A percentile compares a stretch with the other conserved stretches of the same genome.
These are phyloP conservation scores for Melastoma candidum DNA, from an alignment of 441 rosid genomes.

Conservation along the genomic window DNA sequence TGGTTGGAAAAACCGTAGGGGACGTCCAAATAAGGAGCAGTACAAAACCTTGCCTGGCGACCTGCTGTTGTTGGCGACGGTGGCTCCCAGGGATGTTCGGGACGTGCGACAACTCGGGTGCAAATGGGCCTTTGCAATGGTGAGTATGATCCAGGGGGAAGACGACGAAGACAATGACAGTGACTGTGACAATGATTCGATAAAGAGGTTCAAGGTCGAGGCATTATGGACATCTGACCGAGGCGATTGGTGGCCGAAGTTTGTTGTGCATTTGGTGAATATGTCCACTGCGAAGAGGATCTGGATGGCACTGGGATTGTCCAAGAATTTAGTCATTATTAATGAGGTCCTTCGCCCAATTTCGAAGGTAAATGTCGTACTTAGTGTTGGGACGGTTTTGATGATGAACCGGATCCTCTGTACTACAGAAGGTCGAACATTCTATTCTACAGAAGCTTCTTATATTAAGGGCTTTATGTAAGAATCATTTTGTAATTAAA, in stretches of 20 bases:
- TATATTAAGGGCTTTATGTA: no score
- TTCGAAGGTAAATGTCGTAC: constrained; percentile 25
- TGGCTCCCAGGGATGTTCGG: constrained; percentile 23
- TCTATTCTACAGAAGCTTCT: no score
- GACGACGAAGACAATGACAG: constrained; percentile 10
- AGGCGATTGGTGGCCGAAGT: constrained; percentile 15
- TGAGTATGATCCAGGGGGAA: constrained; percentile 13
- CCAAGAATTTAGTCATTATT: constrained; percentile 18
- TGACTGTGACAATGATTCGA: not conserved
- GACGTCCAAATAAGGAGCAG: constrained; percentile 25
- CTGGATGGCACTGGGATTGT: constrained; percentile 41
- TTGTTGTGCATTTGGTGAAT: constrained; percentile 30
- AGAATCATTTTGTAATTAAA: no score
- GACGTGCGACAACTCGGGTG: constrained; percentile 31
- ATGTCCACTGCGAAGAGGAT: constrained; percentile 34
- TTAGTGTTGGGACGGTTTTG: no score
- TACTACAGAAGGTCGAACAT: no score
- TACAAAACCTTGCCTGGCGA: constrained; percentile 46
- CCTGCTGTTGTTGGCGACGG: constrained; percentile 27
- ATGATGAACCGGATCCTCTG: no score
- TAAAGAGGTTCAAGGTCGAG: constrained; percentile 20
- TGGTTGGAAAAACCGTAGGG: constrained; percentile 32
- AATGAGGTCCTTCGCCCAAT: constrained; percentile 24
- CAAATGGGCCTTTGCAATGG: constrained; percentile 28
- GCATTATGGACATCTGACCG: constrained; percentile 10